Conservation (phyloP, 2,329 filamentous ascomycete species). For the Gliomastix tumulicola region DNA sequence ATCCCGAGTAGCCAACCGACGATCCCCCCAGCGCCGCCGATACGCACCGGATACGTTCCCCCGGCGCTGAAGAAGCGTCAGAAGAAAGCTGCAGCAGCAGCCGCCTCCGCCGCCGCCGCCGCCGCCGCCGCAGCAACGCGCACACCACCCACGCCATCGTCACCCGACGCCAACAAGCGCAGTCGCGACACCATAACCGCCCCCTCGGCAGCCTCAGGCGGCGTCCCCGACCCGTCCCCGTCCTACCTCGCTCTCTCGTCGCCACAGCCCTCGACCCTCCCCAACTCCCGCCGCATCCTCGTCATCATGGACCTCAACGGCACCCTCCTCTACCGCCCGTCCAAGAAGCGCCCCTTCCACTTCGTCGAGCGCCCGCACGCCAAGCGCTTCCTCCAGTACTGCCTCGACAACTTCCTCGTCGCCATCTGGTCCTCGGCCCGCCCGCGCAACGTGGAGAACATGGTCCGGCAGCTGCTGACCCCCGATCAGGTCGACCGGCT, state of each 20-base stretch:
- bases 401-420: constrained; percentile 68
- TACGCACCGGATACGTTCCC: no score
- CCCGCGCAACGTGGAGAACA: constrained; percentile 61
- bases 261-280: constrained; percentile 25
- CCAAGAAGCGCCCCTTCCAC: constrained; percentile 31
- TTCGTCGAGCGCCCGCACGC: constrained; percentile 66
- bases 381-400: constrained; percentile 61
- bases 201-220: constrained; percentile 46
- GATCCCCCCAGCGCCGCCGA: constrained; percentile 1
- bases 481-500: constrained; percentile 44
- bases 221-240: constrained; percentile 52
- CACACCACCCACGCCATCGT: no score
- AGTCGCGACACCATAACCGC: no score
- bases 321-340: constrained; percentile 71
- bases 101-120: no score
- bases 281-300: constrained; percentile 56
- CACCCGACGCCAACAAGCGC: no score
- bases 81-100: no score
- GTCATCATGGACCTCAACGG: constrained; percentile 92
- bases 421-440: constrained; percentile 89
- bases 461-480: constrained; percentile 60
- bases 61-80: no score
- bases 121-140: no score
- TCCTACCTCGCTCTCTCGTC: constrained; percentile 53
- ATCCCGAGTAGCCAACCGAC: not conserved